phyloP scores from a whole-genome alignment of 352 stramenopile species.

The Pythium rhizo-oryzae region DNA sequence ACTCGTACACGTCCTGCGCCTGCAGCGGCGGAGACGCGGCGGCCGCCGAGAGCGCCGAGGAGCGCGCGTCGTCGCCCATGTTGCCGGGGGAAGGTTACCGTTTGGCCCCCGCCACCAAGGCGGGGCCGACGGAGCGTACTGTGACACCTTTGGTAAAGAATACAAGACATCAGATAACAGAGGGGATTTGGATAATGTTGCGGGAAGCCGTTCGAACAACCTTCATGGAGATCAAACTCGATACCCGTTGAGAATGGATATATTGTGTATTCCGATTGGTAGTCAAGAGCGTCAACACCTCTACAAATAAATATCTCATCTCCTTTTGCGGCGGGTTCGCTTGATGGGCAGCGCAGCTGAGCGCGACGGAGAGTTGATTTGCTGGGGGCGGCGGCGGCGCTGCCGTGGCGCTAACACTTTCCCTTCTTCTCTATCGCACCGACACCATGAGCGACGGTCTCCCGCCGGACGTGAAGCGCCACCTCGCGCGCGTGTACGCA shows the following conservation, averaged over 20 bases:
- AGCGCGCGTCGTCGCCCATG: background rate
- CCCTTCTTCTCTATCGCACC: background rate
- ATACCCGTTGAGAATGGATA: background rate
- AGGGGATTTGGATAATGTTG: background rate
- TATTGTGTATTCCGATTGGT: background rate
- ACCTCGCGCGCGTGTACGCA: slow-evolving; percentile 60
- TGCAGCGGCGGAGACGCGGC: slow-evolving; percentile 3
- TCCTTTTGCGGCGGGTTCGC: background rate
- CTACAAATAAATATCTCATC: background rate
- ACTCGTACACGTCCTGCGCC: slow-evolving; percentile 35
- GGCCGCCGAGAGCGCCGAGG: no score
- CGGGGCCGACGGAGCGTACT: background rate
- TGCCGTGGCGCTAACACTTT: no score
- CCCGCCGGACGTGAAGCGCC: slow-evolving; percentile 49
- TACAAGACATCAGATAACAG: background rate
- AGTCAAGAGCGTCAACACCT: background rate
- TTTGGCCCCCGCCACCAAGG: no score
- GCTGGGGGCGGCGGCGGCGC: no score
- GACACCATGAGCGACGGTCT: slow-evolving; percentile 53
- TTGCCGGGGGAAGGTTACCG: background rate
- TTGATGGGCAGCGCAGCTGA: no score
- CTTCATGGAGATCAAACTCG: background rate
- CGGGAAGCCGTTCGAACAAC: background rate
- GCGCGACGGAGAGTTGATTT: no score
- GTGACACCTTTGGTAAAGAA: background rate